phyloP scores from a whole-genome alignment of 2,329 filamentous ascomycete species.

The Aspergillus eucalypticola region DNA sequence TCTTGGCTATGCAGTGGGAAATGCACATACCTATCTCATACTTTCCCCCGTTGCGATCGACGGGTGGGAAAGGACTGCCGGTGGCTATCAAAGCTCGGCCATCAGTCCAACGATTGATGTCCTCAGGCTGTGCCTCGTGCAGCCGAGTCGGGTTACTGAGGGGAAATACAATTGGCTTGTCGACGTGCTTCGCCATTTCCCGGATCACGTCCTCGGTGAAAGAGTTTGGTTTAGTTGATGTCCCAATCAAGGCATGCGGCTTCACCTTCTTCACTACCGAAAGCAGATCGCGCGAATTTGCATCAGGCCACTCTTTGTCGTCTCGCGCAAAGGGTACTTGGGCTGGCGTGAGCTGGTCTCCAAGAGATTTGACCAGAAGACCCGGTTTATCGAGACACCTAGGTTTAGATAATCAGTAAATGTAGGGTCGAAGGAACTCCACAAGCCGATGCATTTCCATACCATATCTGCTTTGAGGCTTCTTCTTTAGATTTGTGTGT shows the following conservation, averaged over 20 bases:
- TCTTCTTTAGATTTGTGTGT: slow-evolving; percentile 49
- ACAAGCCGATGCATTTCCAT: neutral
- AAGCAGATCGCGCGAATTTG: slow-evolving; percentile 60
- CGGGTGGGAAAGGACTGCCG: slow-evolving; percentile 77
- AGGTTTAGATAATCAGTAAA: neutral
- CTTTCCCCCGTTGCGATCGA: slow-evolving; percentile 58
- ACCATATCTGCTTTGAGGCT: slow-evolving; percentile 3
- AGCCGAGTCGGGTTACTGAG: slow-evolving; percentile 82
- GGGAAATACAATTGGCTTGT: slow-evolving; percentile 75
- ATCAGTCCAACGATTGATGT: slow-evolving; percentile 75
- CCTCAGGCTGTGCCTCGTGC: slow-evolving; percentile 76
- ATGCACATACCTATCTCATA: slow-evolving; percentile 54
- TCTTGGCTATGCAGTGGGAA: neutral
- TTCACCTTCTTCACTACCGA: slow-evolving; percentile 69
- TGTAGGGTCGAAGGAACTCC: neutral
- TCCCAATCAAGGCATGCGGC: slow-evolving; percentile 81
- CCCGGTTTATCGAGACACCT: slow-evolving; percentile 83
- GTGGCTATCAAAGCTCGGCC: slow-evolving; percentile 79
- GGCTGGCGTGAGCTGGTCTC: slow-evolving; percentile 62
- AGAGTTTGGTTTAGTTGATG: slow-evolving; percentile 72
- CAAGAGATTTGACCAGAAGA: slow-evolving; percentile 65
- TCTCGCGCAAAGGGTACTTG: slow-evolving; percentile 69
- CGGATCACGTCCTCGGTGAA: slow-evolving; percentile 74
- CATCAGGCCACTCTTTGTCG: slow-evolving; percentile 62
- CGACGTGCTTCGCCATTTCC: slow-evolving; percentile 73